Conservation (phyloP, 2,329 filamentous ascomycete genomes). For the Ustilaginoidea virens region DNA sequence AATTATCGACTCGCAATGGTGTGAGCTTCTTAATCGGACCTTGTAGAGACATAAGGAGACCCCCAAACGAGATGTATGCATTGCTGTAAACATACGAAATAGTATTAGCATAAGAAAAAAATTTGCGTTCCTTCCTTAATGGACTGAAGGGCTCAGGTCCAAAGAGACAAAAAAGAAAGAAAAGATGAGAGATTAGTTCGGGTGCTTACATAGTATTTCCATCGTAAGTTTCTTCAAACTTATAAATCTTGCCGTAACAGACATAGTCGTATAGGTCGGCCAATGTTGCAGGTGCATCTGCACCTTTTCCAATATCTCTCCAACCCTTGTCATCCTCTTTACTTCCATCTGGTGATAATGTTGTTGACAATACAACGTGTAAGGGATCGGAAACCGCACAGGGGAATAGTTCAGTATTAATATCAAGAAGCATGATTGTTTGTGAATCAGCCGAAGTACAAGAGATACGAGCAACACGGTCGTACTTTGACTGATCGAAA, state of each 20-base stretch:
- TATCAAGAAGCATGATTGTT: slow-evolving; percentile 71
- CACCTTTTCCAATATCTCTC: slow-evolving; percentile 52
- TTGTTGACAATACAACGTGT: slow-evolving; percentile 69
- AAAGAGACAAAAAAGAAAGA: not conserved
- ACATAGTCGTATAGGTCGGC: slow-evolving; percentile 81
- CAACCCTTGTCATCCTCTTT: slow-evolving; percentile 68
- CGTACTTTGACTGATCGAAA: slow-evolving; percentile 79
- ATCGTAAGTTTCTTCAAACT: slow-evolving; percentile 66
- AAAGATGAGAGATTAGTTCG: not conserved
- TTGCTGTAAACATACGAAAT: slow-evolving; percentile 40
- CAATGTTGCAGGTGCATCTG: slow-evolving; percentile 40
- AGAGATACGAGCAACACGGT: slow-evolving; percentile 77
- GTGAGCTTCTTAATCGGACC: slow-evolving; percentile 94
- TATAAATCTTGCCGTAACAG: slow-evolving; percentile 77
- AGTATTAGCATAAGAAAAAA: not conserved
- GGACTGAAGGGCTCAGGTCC: too few relatives aligned
- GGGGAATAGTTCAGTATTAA: slow-evolving; percentile 88
- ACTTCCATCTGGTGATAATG: slow-evolving; percentile 70
- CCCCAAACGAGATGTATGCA: slow-evolving; percentile 87
- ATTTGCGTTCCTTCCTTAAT: too few relatives aligned
- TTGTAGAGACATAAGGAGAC: slow-evolving; percentile 76
- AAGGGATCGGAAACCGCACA: slow-evolving; percentile 59
- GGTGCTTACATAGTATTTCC: slow-evolving; percentile 61
- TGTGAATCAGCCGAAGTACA: slow-evolving; percentile 61
- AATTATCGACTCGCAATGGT: slow-evolving; percentile 78